Evolutionary conservation across 2,329 filamentous ascomycete genomes (phyloP).

Genomic region (Cladosporium sp.): DNA sequence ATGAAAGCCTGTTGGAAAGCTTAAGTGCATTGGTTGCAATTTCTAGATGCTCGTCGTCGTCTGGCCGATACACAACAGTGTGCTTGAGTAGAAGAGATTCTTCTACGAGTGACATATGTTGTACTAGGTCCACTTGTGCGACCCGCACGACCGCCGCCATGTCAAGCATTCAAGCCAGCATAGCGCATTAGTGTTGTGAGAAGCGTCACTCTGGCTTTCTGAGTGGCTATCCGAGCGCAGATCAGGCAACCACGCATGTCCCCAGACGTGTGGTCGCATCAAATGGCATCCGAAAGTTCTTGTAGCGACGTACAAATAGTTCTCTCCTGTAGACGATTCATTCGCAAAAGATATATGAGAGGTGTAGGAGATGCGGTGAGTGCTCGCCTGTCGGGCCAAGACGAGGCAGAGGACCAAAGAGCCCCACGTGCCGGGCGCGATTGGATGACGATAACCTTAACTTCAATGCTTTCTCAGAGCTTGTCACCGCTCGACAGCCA

Average conservation of each 20-base stretch:
- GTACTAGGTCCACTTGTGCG: background rate
- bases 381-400: background rate
- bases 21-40: background rate
- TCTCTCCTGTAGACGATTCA: too few species aligned
- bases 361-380: background rate
- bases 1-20: background rate
- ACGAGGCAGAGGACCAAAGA: background rate
- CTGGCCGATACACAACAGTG: too few species aligned
- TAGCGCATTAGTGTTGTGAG: background rate
- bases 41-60: too few species aligned
- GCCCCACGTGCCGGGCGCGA: background rate
- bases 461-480: background rate
- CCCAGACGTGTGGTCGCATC: background rate
- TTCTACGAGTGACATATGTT: background rate
- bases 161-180: background rate
- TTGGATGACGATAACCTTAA: conserved; percentile 4
- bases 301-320: too few species aligned
- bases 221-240: background rate
- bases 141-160: background rate
- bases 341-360: background rate
- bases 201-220: background rate
- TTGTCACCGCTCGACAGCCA: conserved; percentile 1
- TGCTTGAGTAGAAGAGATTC: too few species aligned
- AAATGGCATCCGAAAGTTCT: too few species aligned
- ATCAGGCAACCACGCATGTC: background rate